Evolutionary conservation across 768 basidiomycete genomes (phyloP).

Genomic region (Tubosaeta brunneosetosa): DNA sequence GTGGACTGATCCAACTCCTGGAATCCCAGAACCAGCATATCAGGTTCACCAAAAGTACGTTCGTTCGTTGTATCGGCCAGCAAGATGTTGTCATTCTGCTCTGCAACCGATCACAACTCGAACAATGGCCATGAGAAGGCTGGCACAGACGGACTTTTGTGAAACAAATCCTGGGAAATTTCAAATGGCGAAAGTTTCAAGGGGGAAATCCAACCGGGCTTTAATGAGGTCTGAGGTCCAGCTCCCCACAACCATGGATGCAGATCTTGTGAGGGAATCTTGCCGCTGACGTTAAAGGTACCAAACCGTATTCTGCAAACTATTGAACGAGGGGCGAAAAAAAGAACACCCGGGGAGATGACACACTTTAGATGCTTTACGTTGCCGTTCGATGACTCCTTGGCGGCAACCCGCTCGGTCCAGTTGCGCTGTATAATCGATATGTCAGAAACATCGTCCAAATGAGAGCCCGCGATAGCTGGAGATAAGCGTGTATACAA

Average conservation of each 20-base stretch:
- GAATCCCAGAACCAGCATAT: slow-evolving; percentile 71
- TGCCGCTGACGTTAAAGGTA: slow-evolving; percentile 84
- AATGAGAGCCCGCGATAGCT: slow-evolving; percentile 57
- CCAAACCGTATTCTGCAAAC: slow-evolving; percentile 57
- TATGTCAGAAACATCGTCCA: slow-evolving; percentile 58
- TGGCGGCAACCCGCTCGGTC: slow-evolving; percentile 45
- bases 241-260: slow-evolving; percentile 54
- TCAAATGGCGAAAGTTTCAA: slow-evolving; percentile 36
- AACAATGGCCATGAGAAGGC: neutral
- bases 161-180: slow-evolving; percentile 16
- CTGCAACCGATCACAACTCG: slow-evolving; percentile 5
- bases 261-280: slow-evolving; percentile 66
- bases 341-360: neutral
- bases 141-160: slow-evolving; percentile 16
- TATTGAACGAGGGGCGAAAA: neutral
- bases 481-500: slow-evolving; percentile 53
- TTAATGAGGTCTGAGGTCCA: neutral
- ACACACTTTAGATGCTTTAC: slow-evolving; percentile 23
- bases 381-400: slow-evolving; percentile 23
- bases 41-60: slow-evolving; percentile 43
- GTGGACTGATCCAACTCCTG: slow-evolving; percentile 79
- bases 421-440: slow-evolving; percentile 59
- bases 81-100: neutral
- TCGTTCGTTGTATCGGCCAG: slow-evolving; percentile 7
- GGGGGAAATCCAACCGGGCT: slow-evolving; percentile 31